A percentile compares a stretch with the other conserved stretches of the same genome.
Conservation (phyloP, 208 protist species). For the Acanthamoeba culbertsoni region DNA sequence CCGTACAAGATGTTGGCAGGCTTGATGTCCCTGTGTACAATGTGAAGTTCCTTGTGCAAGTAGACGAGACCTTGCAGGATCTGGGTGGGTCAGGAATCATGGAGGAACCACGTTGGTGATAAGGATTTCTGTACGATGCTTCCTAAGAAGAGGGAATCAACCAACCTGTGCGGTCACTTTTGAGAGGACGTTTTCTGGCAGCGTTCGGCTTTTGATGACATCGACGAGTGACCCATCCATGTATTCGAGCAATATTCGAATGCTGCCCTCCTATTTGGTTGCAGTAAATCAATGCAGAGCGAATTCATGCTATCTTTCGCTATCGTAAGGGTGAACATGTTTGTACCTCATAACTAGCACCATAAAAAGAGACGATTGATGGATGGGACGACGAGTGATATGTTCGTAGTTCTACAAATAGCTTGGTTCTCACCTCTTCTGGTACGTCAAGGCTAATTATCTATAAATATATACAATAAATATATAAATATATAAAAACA, state of each 20-base stretch:
- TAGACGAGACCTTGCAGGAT: constrained; percentile 61
- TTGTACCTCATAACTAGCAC: constrained; percentile 52
- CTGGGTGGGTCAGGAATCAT: not conserved
- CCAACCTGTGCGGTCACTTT: constrained; percentile 62
- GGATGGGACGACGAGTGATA: constrained; percentile 61
- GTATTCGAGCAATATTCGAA: constrained; percentile 54
- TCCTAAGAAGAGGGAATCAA: not conserved
- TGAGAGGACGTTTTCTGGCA: constrained; percentile 65
- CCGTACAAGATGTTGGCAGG: constrained; percentile 61
- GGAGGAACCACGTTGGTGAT: not conserved
- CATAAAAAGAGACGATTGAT: constrained; percentile 73
- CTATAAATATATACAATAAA: not conserved
- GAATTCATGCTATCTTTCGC: constrained; percentile 14
- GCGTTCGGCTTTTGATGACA: constrained; percentile 3
- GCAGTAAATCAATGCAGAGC: constrained; percentile 17
- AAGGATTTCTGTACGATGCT: not conserved
- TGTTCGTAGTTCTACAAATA: constrained; percentile 73
- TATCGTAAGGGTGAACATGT: not conserved
- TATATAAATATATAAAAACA: no score
- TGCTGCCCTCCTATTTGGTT: not conserved
- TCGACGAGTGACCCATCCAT: constrained; percentile 73
- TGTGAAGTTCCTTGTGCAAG: constrained; percentile 70
- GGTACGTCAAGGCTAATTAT: not conserved
- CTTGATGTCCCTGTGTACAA: constrained; percentile 77
- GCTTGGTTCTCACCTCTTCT: constrained; percentile 54